Evolutionary conservation across 2,329 filamentous ascomycete genomes (phyloP), one percentile per base, ranked within the genome.

Genomic region (Sarocladium brachiariae): DNA sequence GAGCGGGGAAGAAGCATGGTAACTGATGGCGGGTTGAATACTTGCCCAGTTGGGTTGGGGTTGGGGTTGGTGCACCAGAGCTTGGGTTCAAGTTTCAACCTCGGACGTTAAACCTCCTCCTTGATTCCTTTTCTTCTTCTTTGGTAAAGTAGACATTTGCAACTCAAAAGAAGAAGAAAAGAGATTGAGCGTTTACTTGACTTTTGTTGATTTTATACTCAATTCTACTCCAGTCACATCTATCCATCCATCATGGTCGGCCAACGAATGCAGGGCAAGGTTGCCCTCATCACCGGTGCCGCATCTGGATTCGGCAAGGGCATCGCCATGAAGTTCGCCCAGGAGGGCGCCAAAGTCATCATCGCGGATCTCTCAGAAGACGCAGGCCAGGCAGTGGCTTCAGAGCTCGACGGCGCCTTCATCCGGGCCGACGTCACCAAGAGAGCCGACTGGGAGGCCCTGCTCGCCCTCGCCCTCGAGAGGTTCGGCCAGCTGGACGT

Each of bases 221-320:
- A 8, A 35, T 14, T 11, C 9, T 9, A 9, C 9, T 14, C 33
- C 16, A 11, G 33, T 35, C 33, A 11, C 16, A 14, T 16, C n/a
- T 14, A 11, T 35, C n/a, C 10, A 8, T 10, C 9, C 23, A 63
- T 59, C 56, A 31, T 63, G 34, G 34, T 50, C 6, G 56, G 58
- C 27, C 21, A 25, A 61, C 65, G 71, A 51, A 64, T 74, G 7
- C 53, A 68, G 49, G 66, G 65, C 46, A 73, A 73, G 51, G 65
- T 69, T 3, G 70, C 68, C 58, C 68, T 74, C 53, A 62, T 73
- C 53, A 73, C 67, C 53, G 79, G 82, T 45, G 81, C 71, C 7
- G 81, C 78, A 2, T 79, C 77, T 10, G 83, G 83, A 2, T 86
- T 86, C 56, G 82, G 82, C 50, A 78, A 75, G 51, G 80, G 75